phyloP scores from a whole-genome alignment of 2,329 filamentous ascomycete genomes.

The Venturia nashicola region DNA sequence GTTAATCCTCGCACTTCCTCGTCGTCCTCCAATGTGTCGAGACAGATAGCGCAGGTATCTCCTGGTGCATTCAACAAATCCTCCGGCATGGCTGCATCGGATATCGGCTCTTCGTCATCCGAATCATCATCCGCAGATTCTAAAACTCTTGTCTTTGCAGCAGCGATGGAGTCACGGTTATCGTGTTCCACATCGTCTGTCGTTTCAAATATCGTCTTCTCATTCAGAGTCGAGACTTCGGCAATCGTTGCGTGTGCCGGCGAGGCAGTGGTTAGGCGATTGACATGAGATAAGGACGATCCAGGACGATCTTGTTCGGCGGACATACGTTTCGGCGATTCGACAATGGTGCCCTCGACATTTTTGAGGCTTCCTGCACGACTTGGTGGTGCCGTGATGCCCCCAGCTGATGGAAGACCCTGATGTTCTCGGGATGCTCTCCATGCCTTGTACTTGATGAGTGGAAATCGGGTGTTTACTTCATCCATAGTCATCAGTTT shows the following conservation, averaged over 20 bases:
- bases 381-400: slow-evolving; percentile 64
- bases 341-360: slow-evolving; percentile 34
- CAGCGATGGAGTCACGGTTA: neutral
- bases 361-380: slow-evolving; percentile 62
- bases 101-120: slow-evolving; percentile 70
- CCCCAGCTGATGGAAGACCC: slow-evolving; percentile 72
- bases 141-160: neutral
- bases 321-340: slow-evolving; percentile 20
- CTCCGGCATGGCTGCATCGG: slow-evolving; percentile 68
- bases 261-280: neutral
- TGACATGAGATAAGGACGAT: slow-evolving; percentile 16
- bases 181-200: neutral
- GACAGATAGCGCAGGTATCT: slow-evolving; percentile 91
- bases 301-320: slow-evolving; percentile 17
- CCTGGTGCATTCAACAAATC: slow-evolving; percentile 73
- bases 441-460: slow-evolving; percentile 96
- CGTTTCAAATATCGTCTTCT: slow-evolving; percentile 17
- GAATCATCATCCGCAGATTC: slow-evolving; percentile 39
- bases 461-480: slow-evolving; percentile 92
- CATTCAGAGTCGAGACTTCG: slow-evolving; percentile 13
- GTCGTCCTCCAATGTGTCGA: slow-evolving; percentile 86
- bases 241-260: slow-evolving; percentile 12
- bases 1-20: slow-evolving; percentile 89
- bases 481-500: slow-evolving; percentile 99
- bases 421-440: slow-evolving; percentile 70